Evolutionary conservation across 2,329 filamentous ascomycete species (phyloP).

Genomic region (Tolypocladium cylindrosporum): DNA sequence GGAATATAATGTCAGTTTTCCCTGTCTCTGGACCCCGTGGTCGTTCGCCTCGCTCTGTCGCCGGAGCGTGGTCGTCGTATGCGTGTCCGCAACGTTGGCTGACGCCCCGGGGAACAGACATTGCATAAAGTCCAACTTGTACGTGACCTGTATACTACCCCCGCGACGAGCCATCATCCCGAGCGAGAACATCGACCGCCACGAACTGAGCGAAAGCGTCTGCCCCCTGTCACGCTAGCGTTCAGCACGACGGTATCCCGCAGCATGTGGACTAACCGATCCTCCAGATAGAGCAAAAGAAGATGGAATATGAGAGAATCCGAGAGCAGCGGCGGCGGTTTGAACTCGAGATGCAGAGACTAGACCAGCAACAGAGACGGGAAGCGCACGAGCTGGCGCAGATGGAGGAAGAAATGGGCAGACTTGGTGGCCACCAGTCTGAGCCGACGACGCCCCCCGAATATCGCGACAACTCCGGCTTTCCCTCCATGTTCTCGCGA

Average conservation of each 20-base stretch:
- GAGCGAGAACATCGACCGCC: not conserved
- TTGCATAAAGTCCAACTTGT: slow-evolving; percentile 70
- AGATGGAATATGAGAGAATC: slow-evolving; percentile 82
- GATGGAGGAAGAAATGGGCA: slow-evolving; percentile 68
- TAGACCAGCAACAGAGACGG: slow-evolving; percentile 74
- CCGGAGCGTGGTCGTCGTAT: not conserved
- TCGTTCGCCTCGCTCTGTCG: not conserved
- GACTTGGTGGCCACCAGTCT: slow-evolving; percentile 66
- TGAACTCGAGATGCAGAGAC: slow-evolving; percentile 82
- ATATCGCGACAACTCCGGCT: slow-evolving; percentile 67
- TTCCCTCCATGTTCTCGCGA: slow-evolving; percentile 70
- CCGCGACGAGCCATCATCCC: not conserved
- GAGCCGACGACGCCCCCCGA: slow-evolving; percentile 96
- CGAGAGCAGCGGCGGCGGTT: slow-evolving; percentile 82
- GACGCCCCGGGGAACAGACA: slow-evolving; percentile 32
- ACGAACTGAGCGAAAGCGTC: not conserved
- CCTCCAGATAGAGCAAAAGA: slow-evolving; percentile 81
- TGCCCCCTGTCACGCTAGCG: not conserved
- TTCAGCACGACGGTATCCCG: not conserved
- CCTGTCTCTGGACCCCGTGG: not conserved
- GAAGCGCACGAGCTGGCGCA: slow-evolving; percentile 78
- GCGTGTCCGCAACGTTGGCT: slow-evolving; percentile 12
- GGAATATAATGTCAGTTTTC: slow-evolving; percentile 34
- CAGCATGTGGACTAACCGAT: slow-evolving; percentile 22
- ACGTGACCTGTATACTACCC: slow-evolving; percentile 28